Percentiles rank a stretch among this genome's conserved stretches.
Conservation (phyloP, 768 basidiomycete genomes). For the Pleurotus giganteus region DNA sequence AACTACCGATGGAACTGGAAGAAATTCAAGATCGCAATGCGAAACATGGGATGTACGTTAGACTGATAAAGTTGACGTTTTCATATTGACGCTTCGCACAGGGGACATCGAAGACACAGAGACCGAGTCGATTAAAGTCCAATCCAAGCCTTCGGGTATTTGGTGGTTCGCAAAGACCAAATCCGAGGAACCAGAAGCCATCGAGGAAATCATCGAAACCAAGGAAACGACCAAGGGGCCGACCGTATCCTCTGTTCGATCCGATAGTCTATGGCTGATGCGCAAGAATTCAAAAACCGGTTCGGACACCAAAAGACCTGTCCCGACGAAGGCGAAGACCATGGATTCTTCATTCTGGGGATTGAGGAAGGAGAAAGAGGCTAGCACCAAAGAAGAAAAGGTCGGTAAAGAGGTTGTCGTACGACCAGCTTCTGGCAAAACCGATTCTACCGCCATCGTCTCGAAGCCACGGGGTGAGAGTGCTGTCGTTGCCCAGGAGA, state of each 20-base stretch:
- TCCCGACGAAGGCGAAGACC: constrained; percentile 7
- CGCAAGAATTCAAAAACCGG: constrained; percentile 5
- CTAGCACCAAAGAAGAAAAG: constrained; percentile 17
- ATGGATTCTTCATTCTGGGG: constrained; percentile 26
- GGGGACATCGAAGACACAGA: constrained; percentile 65
- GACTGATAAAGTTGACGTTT: neutral
- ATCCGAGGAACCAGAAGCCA: constrained; percentile 5
- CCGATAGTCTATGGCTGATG: constrained; percentile 6
- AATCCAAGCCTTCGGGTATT: constrained; percentile 46
- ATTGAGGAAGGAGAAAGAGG: constrained; percentile 20
- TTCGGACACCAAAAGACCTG: neutral
- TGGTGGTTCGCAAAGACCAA: constrained; percentile 32
- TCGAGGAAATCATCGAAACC: neutral
- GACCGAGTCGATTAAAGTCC: constrained; percentile 62
- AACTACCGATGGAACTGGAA: constrained; percentile 85
- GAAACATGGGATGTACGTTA: constrained; percentile 77
- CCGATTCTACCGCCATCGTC: constrained; percentile 1
- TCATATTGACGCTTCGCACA: constrained; percentile 22
- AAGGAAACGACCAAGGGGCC: constrained; percentile 1
- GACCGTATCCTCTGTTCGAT: neutral
- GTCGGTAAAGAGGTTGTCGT: neutral
- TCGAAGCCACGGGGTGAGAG: neutral
- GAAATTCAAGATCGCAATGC: constrained; percentile 75
- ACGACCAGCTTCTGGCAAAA: neutral
- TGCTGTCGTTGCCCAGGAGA: neutral